Evolutionary conservation across 2,329 filamentous ascomycete species (phyloP).

Genomic region (Boeremia exigua): DNA sequence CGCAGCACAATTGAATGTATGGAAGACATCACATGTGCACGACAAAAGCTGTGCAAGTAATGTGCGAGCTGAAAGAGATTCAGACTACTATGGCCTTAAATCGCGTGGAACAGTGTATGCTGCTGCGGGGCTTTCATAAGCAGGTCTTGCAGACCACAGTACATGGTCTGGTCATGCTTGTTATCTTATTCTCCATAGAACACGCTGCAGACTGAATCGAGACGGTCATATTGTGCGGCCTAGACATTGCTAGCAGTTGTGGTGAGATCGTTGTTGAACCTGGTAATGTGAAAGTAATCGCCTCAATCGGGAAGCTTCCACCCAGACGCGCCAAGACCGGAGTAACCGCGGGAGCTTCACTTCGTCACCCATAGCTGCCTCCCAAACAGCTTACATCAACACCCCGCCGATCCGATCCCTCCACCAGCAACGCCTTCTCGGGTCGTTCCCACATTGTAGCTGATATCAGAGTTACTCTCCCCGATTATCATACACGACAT

Average conservation of each 20-base stretch:
- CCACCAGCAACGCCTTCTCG: constrained; percentile 7
- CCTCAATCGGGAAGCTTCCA: constrained; percentile 18
- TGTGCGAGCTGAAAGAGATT: too few species aligned
- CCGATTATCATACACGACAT: not conserved
- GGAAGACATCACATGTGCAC: too few species aligned
- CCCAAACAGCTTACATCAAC: constrained; percentile 34
- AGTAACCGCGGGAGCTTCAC: constrained; percentile 33
- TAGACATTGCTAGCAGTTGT: not conserved
- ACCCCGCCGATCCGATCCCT: constrained; percentile 18
- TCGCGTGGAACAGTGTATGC: too few species aligned
- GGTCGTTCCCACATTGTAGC: not conserved
- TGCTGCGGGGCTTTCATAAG: too few species aligned
- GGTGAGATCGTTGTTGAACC: not conserved
- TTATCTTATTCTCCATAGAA: too few species aligned
- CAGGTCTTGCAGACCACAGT: too few species aligned
- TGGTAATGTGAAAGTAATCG: not conserved
- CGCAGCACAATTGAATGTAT: too few species aligned
- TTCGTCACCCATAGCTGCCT: constrained; percentile 47
- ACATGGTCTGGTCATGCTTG: too few species aligned
- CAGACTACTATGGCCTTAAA: too few species aligned
- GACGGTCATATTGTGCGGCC: too few species aligned
- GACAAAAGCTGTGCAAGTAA: too few species aligned
- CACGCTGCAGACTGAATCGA: too few species aligned
- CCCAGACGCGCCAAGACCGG: constrained; percentile 27
- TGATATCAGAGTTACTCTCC: not conserved